Conservation (phyloP, 768 basidiomycete species). For the Daedalea quercina region DNA sequence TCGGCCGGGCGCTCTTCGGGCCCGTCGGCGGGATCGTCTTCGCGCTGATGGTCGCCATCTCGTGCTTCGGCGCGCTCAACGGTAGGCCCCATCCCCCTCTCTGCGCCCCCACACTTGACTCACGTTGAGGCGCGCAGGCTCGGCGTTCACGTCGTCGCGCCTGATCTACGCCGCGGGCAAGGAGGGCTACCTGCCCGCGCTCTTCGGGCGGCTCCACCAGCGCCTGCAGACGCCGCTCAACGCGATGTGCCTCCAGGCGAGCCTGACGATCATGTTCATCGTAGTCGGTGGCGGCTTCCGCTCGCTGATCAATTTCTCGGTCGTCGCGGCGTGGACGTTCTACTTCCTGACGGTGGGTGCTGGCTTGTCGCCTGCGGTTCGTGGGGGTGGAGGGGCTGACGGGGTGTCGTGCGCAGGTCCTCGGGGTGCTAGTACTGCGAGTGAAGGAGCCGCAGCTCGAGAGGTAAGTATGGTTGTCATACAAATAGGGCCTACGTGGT, state of each 20-base stretch:
- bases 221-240: conserved; percentile 82
- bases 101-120: neutral
- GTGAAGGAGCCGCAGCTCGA: conserved; percentile 87
- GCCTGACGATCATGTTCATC: conserved; percentile 72
- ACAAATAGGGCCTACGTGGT: neutral
- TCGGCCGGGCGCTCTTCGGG: conserved; percentile 82
- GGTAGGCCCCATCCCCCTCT: conserved; percentile 32
- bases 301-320: conserved; percentile 83
- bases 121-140: conserved; percentile 46
- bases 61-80: conserved; percentile 95
- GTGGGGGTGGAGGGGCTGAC: neutral
- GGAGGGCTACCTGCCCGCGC: conserved; percentile 78
- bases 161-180: conserved; percentile 85
- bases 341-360: conserved; percentile 72
- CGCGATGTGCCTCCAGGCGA: conserved; percentile 75
- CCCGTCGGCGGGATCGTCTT: conserved; percentile 83
- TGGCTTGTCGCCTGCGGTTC: neutral
- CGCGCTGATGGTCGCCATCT: conserved; percentile 87
- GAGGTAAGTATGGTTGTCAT: conserved; percentile 36
- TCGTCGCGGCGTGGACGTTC: conserved; percentile 82
- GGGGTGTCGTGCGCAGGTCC: conserved; percentile 43
- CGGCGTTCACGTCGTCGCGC: conserved; percentile 69
- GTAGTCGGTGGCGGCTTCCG: conserved; percentile 85
- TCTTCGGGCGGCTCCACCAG: conserved; percentile 75
- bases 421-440: conserved; percentile 82